These are phyloP conservation scores for Dendrostoma leiphaemia DNA, from an alignment of 2,329 filamentous ascomycete genomes.

Conservation along the genomic window DNA sequence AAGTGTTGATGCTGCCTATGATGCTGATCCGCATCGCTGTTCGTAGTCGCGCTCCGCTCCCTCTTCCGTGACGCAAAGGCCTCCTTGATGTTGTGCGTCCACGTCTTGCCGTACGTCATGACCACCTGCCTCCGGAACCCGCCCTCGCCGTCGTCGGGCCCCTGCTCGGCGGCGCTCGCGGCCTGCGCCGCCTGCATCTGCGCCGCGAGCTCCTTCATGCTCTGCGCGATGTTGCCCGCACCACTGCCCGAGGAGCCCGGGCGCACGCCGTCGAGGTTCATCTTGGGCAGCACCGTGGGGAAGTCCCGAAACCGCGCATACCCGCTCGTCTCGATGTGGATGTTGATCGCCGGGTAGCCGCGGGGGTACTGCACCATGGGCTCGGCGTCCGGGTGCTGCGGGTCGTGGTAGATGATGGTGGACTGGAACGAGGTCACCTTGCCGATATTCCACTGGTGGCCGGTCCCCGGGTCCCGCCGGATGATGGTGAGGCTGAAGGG, in stretches of 20 bases:
- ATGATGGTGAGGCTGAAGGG: constrained; percentile 64
- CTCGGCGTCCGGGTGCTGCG: constrained; percentile 24
- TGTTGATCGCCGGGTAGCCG: constrained; percentile 43
- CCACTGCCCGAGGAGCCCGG: constrained; percentile 16
- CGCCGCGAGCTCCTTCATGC: constrained; percentile 18
- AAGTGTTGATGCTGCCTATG: no score
- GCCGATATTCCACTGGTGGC: constrained; percentile 74
- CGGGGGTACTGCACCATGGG: constrained; percentile 14
- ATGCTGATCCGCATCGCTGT: constrained; percentile 23
- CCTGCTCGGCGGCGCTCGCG: constrained; percentile 6
- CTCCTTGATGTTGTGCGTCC: constrained; percentile 44
- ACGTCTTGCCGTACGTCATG: constrained; percentile 56
- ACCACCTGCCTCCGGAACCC: constrained; percentile 54
- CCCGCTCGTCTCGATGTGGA: constrained; percentile 53
- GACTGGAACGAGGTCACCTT: constrained; percentile 57
- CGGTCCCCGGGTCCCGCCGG: constrained; percentile 68
- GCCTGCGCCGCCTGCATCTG: constrained; percentile 10
- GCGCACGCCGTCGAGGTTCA: constrained; percentile 26
- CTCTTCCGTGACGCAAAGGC: constrained; percentile 36
- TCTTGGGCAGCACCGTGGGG: constrained; percentile 34
- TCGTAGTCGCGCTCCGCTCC: constrained; percentile 24
- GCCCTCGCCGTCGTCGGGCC: constrained; percentile 23
- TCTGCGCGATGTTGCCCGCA: constrained; percentile 20
- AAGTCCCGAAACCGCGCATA: constrained; percentile 57
- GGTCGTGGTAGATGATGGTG: constrained; percentile 31